These are phyloP conservation scores for Aspergillus unguis DNA, from an alignment of 2,329 filamentous ascomycete species.

Conservation along the genomic window DNA sequence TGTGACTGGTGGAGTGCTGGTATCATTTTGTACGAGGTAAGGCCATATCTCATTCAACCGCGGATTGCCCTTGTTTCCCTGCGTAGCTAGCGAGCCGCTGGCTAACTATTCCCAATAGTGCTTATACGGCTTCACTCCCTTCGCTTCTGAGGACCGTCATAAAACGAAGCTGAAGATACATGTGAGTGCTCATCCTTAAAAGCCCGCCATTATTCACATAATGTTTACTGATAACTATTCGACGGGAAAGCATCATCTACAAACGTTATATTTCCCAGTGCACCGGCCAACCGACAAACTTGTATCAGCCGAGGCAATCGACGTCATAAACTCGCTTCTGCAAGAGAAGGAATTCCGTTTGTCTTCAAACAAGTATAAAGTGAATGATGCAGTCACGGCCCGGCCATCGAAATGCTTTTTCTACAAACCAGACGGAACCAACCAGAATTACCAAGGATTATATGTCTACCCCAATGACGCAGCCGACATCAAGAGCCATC, in stretches of 20 bases:
- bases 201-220: not conserved
- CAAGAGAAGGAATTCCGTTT: constrained; percentile 72
- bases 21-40: constrained; percentile 81
- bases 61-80: not conserved
- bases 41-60: constrained; percentile 3
- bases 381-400: constrained; percentile 55
- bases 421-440: constrained; percentile 29
- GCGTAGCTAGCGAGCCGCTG: not conserved
- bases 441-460: constrained; percentile 47
- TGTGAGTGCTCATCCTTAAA: constrained; percentile 45
- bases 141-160: constrained; percentile 75
- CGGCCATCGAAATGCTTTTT: constrained; percentile 31
- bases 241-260: constrained; percentile 60
- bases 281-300: constrained; percentile 50
- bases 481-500: constrained; percentile 82
- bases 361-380: constrained; percentile 70
- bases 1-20: constrained; percentile 98
- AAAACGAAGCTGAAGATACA: constrained; percentile 84
- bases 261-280: constrained; percentile 67
- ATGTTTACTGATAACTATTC: constrained; percentile 8
- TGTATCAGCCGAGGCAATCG: constrained; percentile 68
- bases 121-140: constrained; percentile 86
- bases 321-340: constrained; percentile 70
- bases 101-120: constrained; percentile 50
- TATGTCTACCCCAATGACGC: constrained; percentile 82